A percentile compares a stretch with the other conserved stretches of the same genome.
phyloP scores from a whole-genome alignment of 768 basidiomycete genomes.

The Phylloporus sp. region DNA sequence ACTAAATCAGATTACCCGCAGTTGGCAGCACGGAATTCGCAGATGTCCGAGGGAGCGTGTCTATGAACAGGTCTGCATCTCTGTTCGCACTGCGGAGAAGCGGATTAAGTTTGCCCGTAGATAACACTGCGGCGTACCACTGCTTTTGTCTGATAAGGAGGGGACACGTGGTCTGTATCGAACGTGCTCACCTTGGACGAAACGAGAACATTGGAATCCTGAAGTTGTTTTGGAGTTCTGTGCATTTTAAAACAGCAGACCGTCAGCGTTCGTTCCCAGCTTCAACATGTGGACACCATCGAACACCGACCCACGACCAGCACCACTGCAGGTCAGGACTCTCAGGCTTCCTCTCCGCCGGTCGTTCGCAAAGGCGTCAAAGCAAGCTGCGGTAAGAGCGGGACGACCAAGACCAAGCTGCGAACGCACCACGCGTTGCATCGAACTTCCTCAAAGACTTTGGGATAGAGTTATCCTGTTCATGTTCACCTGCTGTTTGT shows the following conservation, averaged over 20 bases:
- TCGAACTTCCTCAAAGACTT: conserved; percentile 8
- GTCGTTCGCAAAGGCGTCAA: background rate
- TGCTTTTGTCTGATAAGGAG: too few relatives aligned
- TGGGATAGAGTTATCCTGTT: conserved; percentile 24
- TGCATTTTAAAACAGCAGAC: background rate
- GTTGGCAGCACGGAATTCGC: conserved; percentile 5
- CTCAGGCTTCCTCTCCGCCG: background rate
- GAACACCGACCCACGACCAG: background rate
- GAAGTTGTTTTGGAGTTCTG: background rate
- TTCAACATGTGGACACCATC: conserved; percentile 12
- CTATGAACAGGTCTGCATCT: background rate
- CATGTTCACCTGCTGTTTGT: conserved; percentile 22
- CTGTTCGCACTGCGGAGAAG: background rate
- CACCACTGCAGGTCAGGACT: background rate
- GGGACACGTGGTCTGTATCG: background rate
- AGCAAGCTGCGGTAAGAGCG: background rate
- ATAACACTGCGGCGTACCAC: background rate
- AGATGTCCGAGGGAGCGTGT: background rate
- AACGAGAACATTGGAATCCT: background rate
- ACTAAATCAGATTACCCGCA: conserved; percentile 4
- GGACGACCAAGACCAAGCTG: too few relatives aligned
- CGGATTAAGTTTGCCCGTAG: background rate
- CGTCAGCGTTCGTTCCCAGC: background rate
- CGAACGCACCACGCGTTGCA: background rate
- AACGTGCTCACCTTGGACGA: too few relatives aligned